Conservation (phyloP, 768 basidiomycete species). For the Filobasidium floriforme region DNA sequence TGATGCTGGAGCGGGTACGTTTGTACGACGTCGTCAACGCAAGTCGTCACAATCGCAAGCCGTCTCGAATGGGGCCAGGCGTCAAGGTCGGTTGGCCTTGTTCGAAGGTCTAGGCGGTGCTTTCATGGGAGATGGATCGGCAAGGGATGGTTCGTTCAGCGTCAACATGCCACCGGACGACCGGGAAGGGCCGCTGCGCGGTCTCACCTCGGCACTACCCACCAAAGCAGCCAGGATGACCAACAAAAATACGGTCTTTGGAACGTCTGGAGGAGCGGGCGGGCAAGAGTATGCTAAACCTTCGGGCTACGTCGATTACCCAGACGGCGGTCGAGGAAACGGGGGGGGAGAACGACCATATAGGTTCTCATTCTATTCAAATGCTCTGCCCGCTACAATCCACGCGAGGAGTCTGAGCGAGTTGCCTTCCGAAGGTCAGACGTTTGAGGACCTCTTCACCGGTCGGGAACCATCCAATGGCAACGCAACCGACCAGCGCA, state of each 20-base stretch:
- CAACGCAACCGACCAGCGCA: constrained; percentile 14
- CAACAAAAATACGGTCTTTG: constrained; percentile 30
- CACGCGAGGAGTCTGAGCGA: constrained; percentile 88
- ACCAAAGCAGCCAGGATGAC: constrained; percentile 37
- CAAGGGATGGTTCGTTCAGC: constrained; percentile 16
- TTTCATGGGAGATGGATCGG: constrained; percentile 37
- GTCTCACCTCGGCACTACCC: constrained; percentile 11
- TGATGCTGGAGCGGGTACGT: constrained; percentile 21
- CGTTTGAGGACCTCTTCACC: constrained; percentile 80
- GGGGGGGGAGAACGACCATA: constrained; percentile 74
- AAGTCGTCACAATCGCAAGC: constrained; percentile 79
- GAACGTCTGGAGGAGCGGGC: constrained; percentile 9
- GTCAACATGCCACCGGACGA: constrained; percentile 23
- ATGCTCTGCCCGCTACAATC: constrained; percentile 81
- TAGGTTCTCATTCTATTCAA: constrained; percentile 97
- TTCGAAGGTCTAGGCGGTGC: constrained; percentile 60
- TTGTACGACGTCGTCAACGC: constrained; percentile 58
- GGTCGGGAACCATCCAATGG: constrained; percentile 34
- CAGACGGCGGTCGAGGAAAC: constrained; percentile 24
- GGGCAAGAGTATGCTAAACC: constrained; percentile 14
- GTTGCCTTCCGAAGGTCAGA: constrained; percentile 85
- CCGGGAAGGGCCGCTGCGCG: constrained; percentile 23
- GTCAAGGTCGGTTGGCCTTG: constrained; percentile 74
- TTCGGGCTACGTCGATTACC: constrained; percentile 32
- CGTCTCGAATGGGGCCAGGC: constrained; percentile 26